Evolutionary conservation across 1,284 basidiomycete species (phyloP).

Genomic region (Ceratobasidium sp.): DNA sequence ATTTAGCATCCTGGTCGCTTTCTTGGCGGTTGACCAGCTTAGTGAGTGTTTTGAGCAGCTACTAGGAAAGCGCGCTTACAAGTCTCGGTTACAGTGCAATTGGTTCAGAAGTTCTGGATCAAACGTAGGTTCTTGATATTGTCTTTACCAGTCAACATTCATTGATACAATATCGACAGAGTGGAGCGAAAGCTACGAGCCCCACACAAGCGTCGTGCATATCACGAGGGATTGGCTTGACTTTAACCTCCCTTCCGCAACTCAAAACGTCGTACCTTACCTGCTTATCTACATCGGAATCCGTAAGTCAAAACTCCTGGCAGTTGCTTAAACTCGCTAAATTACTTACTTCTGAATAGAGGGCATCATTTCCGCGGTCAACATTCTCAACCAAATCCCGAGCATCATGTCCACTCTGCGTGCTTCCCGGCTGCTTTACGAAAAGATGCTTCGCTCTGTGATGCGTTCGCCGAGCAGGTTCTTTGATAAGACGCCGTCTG

Average conservation of each 20-base stretch:
- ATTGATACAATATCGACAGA: neutral
- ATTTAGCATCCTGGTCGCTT: conserved; percentile 11
- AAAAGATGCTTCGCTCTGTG: conserved; percentile 43
- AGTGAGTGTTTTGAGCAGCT: neutral
- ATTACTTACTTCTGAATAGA: neutral
- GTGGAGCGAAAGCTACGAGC: conserved; percentile 43
- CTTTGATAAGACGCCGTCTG: conserved; percentile 46
- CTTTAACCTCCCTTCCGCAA: conserved; percentile 24
- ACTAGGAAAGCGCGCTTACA: neutral
- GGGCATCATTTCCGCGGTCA: neutral
- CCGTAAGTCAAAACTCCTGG: neutral
- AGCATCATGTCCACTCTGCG: conserved; percentile 32
- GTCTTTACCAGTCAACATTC: neutral
- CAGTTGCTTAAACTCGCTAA: neutral
- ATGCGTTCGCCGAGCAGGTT: conserved; percentile 44
- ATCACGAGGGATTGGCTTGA: neutral
- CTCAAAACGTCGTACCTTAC: conserved; percentile 43
- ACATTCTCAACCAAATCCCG: conserved; percentile 25
- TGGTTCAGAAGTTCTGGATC: conserved; percentile 45
- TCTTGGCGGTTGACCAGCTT: conserved; percentile 2
- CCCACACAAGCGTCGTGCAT: neutral
- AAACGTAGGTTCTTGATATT: conserved; percentile 7
- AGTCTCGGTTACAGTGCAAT: neutral
- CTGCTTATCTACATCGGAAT: conserved; percentile 29
- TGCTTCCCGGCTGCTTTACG: conserved; percentile 34